These are phyloP conservation scores for Hygrophorus pudorinus DNA, from an alignment of 768 basidiomycete species.

Conservation along the genomic window DNA sequence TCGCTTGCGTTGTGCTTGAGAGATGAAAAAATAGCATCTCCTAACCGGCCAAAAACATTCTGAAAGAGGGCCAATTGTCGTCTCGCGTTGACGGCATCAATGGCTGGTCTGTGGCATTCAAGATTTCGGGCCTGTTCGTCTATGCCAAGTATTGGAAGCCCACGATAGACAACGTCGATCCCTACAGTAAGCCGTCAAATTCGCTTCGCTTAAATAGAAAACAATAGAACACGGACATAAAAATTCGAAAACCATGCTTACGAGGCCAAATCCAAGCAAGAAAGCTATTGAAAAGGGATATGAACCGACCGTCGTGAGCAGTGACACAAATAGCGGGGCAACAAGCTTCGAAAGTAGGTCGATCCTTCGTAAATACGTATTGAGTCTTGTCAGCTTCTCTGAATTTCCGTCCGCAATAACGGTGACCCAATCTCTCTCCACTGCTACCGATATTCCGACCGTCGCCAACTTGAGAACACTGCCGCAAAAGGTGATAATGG, in stretches of 20 bases:
- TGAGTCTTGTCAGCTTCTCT: conserved; percentile 33
- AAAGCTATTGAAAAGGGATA: conserved; percentile 25
- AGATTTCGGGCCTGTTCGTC: neutral
- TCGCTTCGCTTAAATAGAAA: neutral
- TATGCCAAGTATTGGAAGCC: neutral
- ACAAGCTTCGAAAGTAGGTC: conserved; percentile 41
- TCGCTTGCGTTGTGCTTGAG: conserved; percentile 11
- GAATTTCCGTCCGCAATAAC: neutral
- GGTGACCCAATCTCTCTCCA: conserved; percentile 44
- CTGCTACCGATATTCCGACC: conserved; percentile 31
- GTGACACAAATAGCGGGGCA: conserved; percentile 40
- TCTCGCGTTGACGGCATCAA: too few species aligned
- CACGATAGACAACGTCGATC: neutral
- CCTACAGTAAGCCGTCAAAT: neutral
- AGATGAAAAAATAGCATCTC: neutral
- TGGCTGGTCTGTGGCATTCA: too few species aligned
- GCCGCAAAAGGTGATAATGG: conserved; percentile 22
- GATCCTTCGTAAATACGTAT: conserved; percentile 30
- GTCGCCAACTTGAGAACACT: conserved; percentile 29
- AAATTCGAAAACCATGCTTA: conserved; percentile 31
- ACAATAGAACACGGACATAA: neutral
- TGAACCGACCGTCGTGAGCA: conserved; percentile 26
- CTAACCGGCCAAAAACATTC: neutral
- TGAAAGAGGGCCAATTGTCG: too few species aligned
- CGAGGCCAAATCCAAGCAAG: conserved; percentile 23